Evolutionary conservation across 2,329 filamentous ascomycete genomes (phyloP).

Genomic region (Talaromyces funiculosus): DNA sequence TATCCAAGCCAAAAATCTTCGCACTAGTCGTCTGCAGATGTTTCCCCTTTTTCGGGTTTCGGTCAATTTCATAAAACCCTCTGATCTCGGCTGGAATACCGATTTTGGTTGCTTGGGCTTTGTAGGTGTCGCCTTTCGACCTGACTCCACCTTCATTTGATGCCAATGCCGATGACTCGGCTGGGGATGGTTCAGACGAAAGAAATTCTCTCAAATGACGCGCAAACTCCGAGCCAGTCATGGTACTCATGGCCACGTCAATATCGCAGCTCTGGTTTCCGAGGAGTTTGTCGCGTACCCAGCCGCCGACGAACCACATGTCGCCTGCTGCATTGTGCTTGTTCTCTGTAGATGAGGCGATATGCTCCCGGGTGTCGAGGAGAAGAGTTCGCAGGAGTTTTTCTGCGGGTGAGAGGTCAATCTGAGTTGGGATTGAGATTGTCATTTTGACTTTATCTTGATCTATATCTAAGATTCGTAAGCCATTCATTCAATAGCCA

Average conservation of each 20-base stretch:
- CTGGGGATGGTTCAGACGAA: not conserved
- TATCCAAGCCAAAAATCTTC: conserved; percentile 6
- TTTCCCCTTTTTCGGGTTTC: conserved; percentile 7
- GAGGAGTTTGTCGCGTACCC: conserved; percentile 10
- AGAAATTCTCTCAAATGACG: conserved; percentile 1
- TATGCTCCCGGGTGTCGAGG: conserved; percentile 3
- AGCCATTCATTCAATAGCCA: not conserved
- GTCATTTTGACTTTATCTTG: not conserved
- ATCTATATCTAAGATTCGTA: not conserved
- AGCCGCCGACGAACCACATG: conserved; percentile 13
- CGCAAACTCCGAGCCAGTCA: conserved; percentile 1
- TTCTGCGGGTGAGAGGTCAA: conserved; percentile 2
- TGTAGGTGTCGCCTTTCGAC: conserved; percentile 4
- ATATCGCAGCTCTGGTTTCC: conserved; percentile 2
- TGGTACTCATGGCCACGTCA: conserved; percentile 2
- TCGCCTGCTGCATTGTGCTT: not conserved
- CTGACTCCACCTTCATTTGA: not conserved
- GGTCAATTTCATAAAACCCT: conserved; percentile 4
- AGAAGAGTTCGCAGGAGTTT: conserved; percentile 1
- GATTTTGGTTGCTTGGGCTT: not conserved
- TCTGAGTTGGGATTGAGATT: not conserved
- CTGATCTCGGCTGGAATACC: conserved; percentile 2
- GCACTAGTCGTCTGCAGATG: conserved; percentile 3
- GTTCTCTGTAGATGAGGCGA: not conserved
- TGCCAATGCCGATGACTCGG: not conserved